Conservation (phyloP, 305 asterid species). For the Fraxinus angustifolia region DNA sequence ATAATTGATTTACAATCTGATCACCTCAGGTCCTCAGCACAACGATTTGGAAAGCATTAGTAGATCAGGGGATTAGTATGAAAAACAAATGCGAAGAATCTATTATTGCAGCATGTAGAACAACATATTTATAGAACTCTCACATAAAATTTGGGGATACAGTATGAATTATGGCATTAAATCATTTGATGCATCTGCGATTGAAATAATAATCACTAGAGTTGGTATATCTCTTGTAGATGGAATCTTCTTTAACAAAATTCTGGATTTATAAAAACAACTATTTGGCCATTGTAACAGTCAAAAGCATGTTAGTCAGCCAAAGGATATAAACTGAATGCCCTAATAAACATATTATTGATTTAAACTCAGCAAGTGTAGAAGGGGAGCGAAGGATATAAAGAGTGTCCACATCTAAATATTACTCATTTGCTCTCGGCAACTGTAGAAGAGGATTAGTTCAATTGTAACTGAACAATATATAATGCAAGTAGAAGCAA, state of each 20-base stretch:
- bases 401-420: background rate
- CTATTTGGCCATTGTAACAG: background rate
- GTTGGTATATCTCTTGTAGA: background rate
- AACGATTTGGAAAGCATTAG: background rate
- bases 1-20: conserved; percentile 13
- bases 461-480: background rate
- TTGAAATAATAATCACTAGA: background rate
- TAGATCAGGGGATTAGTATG: background rate
- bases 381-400: background rate
- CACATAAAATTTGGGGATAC: background rate
- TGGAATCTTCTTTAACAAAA: background rate
- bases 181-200: background rate
- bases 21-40: background rate
- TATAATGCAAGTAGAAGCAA: background rate
- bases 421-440: background rate
- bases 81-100: background rate
- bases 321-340: background rate
- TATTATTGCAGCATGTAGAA: background rate
- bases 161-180: background rate
- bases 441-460: background rate
- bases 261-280: background rate
- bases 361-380: background rate
- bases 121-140: background rate
- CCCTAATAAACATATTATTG: background rate
- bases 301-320: background rate